Percentiles rank a stretch among this genome's conserved stretches.
phyloP scores from a whole-genome alignment of 805 yeast genomes.

The Isabelozyma pseudorhagii region DNA sequence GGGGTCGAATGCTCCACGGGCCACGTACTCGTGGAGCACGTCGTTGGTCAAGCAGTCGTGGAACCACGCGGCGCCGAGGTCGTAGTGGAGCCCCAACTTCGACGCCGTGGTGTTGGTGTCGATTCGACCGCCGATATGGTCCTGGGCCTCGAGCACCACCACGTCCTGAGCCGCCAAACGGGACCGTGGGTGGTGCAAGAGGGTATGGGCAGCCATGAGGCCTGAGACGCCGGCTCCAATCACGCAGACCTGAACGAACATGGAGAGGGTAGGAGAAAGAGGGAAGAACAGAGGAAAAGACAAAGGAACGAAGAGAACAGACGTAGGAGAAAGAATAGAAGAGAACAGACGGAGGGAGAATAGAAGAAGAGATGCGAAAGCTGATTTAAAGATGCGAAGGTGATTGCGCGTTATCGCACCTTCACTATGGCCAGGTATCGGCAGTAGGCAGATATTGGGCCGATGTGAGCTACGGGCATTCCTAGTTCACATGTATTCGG shows the following conservation, averaged over 20 bases:
- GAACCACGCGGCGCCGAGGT: conserved; percentile 91
- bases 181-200: conserved; percentile 9
- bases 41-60: conserved; percentile 75
- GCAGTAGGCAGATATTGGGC: no score
- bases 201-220: conserved; percentile 56
- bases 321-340: no score
- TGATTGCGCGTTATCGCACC: no score
- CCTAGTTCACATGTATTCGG: no score
- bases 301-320: no score
- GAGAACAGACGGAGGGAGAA: no score
- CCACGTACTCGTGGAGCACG: conserved; percentile 39
- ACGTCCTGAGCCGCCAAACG: conserved; percentile 39
- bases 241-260: conserved; percentile 43
- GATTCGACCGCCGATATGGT: conserved; percentile 67
- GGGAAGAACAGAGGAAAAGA: no score
- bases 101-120: conserved; percentile 41
- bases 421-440: no score
- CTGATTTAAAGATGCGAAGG: no score
- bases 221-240: conserved; percentile 85
- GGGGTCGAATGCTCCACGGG: conserved; percentile 12
- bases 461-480: no score
- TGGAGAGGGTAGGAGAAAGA: neutral
- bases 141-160: conserved; percentile 62
- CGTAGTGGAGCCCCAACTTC: conserved; percentile 42
- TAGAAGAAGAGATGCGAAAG: no score